These are phyloP conservation scores for Panicum virgatum DNA, from an alignment of 202 grass and related monocot genomes.

Conservation along the genomic window DNA sequence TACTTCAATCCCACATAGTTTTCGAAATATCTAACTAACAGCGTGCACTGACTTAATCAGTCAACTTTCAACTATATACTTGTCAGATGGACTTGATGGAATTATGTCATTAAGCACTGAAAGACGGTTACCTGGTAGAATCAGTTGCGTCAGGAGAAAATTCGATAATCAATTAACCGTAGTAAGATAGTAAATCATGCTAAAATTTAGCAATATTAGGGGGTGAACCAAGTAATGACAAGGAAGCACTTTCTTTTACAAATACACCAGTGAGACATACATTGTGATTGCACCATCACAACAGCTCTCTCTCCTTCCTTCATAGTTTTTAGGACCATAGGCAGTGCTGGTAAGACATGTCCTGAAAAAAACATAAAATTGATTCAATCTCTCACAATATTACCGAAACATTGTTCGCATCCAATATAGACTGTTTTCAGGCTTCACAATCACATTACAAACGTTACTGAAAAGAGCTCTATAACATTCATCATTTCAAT, in stretches of 20 bases:
- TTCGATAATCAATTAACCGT: background rate
- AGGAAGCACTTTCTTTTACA: background rate
- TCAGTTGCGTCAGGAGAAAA: background rate
- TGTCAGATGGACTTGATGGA: background rate
- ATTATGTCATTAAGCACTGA: background rate
- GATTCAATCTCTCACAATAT: background rate
- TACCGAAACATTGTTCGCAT: too few relatives aligned
- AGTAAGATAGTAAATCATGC: background rate
- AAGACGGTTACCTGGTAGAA: background rate
- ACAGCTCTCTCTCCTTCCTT: constrained; percentile 43
- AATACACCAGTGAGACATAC: background rate
- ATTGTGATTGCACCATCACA: constrained; percentile 44
- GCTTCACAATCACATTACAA: background rate
- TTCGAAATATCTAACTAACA: background rate
- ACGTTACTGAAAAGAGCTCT: background rate
- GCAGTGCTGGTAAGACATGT: constrained; percentile 29
- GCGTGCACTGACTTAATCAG: background rate
- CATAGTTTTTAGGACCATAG: constrained; percentile 43
- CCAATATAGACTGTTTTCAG: too few relatives aligned
- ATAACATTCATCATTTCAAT: background rate
- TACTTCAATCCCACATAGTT: background rate
- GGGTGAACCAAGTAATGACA: background rate
- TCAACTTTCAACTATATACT: background rate
- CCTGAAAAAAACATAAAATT: constrained; percentile 30
- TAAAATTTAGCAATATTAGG: background rate